Base-by-base conservation (phyloP, 2,329 filamentous ascomycete species). In the Fusarium torreyae region DNA sequence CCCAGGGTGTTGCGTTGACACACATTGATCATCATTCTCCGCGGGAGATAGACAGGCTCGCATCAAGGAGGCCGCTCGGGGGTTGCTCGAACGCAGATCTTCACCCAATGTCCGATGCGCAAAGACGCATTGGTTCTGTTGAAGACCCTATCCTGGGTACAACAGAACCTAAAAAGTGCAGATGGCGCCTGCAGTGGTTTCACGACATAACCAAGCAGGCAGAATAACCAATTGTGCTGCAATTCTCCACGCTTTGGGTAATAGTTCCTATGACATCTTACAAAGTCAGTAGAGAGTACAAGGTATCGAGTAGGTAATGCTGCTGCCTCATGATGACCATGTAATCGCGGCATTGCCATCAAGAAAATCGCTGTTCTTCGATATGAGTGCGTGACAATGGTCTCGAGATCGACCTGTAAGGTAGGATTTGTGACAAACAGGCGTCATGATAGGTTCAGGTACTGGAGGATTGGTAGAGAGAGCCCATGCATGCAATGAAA, bases 111-210 rank as follows among this genome's bases (percentile, higher is more conserved):
- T 26, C 44, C 52, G 57, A 57, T 57, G 42, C 51, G 33, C 43
- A 57, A 42, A 39, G 40, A 44, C 64, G 51, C 43, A 53, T 62
- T 64, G 44, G 38, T 58, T 54, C 36, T 53, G 52, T 69, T 33
- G 39, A 57, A 57, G 44, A 26, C n/a, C 45, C 45, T 40, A 22
- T 34, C 31, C 26, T 53, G 28, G 51, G 66, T 39, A 68, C 55
- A 56, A 39, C 53, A 60, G 55, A 71, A 54, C 59, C 66, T 66
- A 53, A 63, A 70, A 61, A 56, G 52, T 64, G 66, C 66, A 72
- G 46, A 71, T 69, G 57, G 59, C 49, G 44, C 59, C 48, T 57
- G 48, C 52, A 54, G 55, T 58, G 11, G 68, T 71, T 72, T 55
- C 53, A 69, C 49, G 40, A 60, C 68, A 55, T 59, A 42, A 39